These are phyloP conservation scores for Petunia hybrid DNA, from an alignment of 305 asterid species.

Conservation along the genomic window DNA sequence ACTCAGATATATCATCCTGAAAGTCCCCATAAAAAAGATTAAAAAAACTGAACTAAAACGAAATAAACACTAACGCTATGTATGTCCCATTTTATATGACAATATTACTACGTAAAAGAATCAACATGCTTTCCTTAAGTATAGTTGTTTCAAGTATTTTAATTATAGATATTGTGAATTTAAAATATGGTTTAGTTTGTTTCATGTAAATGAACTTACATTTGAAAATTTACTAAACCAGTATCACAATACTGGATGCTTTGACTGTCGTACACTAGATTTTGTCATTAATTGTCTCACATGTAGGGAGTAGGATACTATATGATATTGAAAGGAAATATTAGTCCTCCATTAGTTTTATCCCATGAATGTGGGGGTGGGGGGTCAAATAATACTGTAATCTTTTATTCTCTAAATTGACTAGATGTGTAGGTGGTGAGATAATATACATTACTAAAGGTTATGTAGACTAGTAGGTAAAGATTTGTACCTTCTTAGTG, in stretches of 20 bases:
- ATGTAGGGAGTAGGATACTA: background rate
- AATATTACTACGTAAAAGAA: background rate
- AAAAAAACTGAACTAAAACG: background rate
- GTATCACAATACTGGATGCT: background rate
- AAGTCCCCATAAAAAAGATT: constrained; percentile 25
- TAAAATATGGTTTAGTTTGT: background rate
- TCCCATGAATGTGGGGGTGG: too few species aligned
- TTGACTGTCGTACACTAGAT: background rate
- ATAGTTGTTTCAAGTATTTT: background rate
- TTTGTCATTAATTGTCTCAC: background rate
- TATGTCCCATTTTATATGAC: background rate
- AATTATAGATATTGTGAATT: background rate
- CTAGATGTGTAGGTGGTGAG: too few species aligned
- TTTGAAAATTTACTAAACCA: background rate
- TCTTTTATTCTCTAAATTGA: too few species aligned
- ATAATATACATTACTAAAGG: too few species aligned
- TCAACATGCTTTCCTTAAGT: background rate
- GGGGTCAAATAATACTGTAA: too few species aligned
- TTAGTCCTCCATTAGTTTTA: background rate
- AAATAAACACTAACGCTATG: background rate
- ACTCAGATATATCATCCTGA: constrained; percentile 62
- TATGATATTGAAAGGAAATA: background rate
- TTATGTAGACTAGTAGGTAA: background rate
- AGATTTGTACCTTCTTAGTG: constrained; percentile 57
- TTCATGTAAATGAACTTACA: background rate